Evolutionary conservation across 2,329 filamentous ascomycete genomes (phyloP).

Genomic region (Annulohypoxylon truncatum): DNA sequence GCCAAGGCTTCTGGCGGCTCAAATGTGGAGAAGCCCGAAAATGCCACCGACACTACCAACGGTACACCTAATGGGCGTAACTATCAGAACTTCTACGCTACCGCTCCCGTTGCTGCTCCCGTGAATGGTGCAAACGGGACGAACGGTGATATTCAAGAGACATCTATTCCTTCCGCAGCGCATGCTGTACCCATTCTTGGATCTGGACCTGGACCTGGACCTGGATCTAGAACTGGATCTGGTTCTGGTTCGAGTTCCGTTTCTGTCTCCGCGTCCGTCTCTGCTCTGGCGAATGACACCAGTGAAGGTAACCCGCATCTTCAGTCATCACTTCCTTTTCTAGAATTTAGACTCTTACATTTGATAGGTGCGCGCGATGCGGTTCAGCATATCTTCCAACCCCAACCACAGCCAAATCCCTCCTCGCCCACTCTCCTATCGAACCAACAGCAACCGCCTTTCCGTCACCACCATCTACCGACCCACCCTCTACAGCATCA

Average conservation of each 20-base stretch:
- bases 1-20: conserved; percentile 43
- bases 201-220: neutral
- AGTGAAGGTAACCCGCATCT: conserved; percentile 39
- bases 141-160: neutral
- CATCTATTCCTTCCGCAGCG: conserved; percentile 19
- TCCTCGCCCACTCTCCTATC: conserved; percentile 32
- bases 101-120: neutral
- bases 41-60: conserved; percentile 27
- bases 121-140: conserved; percentile 25
- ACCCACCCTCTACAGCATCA: conserved; percentile 40
- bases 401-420: conserved; percentile 41
- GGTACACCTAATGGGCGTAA: conserved; percentile 20
- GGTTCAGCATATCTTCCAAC: conserved; percentile 34
- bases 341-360: conserved; percentile 38
- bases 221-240: neutral
- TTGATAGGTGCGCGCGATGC: conserved; percentile 39
- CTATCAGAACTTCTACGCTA: neutral
- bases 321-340: conserved; percentile 8
- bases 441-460: conserved; percentile 38
- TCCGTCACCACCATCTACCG: conserved; percentile 27
- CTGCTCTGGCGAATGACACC: conserved; percentile 28
- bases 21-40: conserved; percentile 45
- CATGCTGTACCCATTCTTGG: conserved; percentile 23
- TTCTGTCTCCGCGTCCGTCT: conserved; percentile 13
- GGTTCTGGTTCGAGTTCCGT: neutral